Conservation (phyloP, 1,139 yeast genomes). For the Scheffersomyces quercinus region DNA sequence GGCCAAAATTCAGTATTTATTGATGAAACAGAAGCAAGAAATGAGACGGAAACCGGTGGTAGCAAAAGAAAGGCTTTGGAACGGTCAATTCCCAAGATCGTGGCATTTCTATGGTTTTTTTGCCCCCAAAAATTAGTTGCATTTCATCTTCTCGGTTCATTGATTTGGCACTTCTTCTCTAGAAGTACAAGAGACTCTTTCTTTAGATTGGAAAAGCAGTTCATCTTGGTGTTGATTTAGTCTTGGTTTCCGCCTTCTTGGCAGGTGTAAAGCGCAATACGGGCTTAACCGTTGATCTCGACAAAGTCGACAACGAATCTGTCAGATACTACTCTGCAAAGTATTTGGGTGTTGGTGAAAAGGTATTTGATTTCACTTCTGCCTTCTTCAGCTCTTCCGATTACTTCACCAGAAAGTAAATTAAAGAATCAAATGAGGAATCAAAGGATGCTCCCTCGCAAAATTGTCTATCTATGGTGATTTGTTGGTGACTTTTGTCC, state of each 20-base stretch:
- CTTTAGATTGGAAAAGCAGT: slow-evolving; percentile 55
- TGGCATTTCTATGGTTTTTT: not conserved
- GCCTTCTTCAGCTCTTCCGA: slow-evolving; percentile 71
- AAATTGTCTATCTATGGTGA: no score
- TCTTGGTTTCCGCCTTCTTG: slow-evolving; percentile 74
- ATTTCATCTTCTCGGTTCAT: slow-evolving; percentile 4
- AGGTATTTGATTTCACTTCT: slow-evolving; percentile 70
- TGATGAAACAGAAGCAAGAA: no score
- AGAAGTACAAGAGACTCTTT: not conserved
- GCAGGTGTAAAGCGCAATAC: slow-evolving; percentile 91
- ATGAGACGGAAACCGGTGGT: no score
- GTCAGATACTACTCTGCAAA: slow-evolving; percentile 59
- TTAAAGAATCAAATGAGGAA: no score
- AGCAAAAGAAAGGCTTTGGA: no score
- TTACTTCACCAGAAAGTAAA: slow-evolving; percentile 64
- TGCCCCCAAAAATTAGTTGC: slow-evolving; percentile 1
- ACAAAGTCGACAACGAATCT: slow-evolving; percentile 41
- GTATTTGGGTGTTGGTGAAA: slow-evolving; percentile 85
- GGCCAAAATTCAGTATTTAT: no score
- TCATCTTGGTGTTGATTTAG: slow-evolving; percentile 73
- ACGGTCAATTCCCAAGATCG: not conserved
- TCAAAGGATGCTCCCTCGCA: no score
- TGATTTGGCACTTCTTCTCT: not conserved
- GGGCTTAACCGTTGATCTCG: slow-evolving; percentile 61
- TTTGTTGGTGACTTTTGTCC: no score